phyloP scores from a whole-genome alignment of 345 rosid genomes.

The Populus ilicifolia region DNA sequence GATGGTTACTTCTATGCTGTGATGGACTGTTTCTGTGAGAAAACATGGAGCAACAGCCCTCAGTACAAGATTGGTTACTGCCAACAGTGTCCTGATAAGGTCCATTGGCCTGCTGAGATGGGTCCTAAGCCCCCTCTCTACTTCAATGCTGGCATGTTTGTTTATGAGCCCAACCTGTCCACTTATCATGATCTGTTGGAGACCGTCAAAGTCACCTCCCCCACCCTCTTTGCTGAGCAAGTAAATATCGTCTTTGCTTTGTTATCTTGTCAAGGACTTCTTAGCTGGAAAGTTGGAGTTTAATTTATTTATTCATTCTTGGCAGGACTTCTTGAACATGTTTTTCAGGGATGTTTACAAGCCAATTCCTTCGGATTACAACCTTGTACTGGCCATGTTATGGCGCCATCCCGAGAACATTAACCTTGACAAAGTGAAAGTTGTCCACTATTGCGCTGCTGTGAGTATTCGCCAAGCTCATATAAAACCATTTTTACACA shows the following conservation, averaged over 20 bases:
- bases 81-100: slow-evolving; percentile 71
- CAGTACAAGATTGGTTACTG: slow-evolving; percentile 69
- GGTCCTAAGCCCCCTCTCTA: slow-evolving; percentile 61
- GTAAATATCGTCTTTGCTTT: slow-evolving; percentile 9
- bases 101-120: slow-evolving; percentile 56
- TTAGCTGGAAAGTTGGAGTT: background rate
- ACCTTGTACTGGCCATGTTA: slow-evolving; percentile 72
- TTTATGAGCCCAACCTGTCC: slow-evolving; percentile 55
- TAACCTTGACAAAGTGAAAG: slow-evolving; percentile 59
- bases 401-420: slow-evolving; percentile 91
- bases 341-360: slow-evolving; percentile 65
- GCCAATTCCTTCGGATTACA: slow-evolving; percentile 68
- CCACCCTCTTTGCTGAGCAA: slow-evolving; percentile 81
- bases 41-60: slow-evolving; percentile 58
- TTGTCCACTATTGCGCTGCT: slow-evolving; percentile 84
- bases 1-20: slow-evolving; percentile 68
- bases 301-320: background rate
- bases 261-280: background rate
- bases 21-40: slow-evolving; percentile 82
- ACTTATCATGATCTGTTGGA: slow-evolving; percentile 51
- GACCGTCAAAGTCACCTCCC: slow-evolving; percentile 46
- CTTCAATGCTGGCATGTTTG: slow-evolving; percentile 85
- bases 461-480: slow-evolving; percentile 34
- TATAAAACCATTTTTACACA: background rate
- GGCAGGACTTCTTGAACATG: slow-evolving; percentile 79